phyloP scores from a whole-genome alignment of 306 rosid genomes.

The Astragalus glycyphyllos region DNA sequence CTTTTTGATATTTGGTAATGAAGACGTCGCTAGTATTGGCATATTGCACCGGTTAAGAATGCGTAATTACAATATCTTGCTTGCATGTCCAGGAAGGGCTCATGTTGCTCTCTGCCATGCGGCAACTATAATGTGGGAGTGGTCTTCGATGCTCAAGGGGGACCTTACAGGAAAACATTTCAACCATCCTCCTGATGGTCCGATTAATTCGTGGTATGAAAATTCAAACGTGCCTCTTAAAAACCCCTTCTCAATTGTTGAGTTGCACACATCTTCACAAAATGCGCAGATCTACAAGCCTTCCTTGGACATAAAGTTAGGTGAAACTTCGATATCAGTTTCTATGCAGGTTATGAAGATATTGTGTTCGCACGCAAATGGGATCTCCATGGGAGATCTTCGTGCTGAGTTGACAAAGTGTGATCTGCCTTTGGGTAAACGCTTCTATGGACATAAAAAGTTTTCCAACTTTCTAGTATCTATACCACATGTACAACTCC shows the following conservation, averaged over 20 bases:
- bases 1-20: conserved; percentile 41
- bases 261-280: conserved; percentile 35
- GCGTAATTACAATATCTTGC: too few species aligned
- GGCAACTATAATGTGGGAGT: conserved; percentile 88
- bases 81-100: conserved; percentile 42
- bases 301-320: conserved; percentile 41
- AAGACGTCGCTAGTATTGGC: too few species aligned
- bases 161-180: too few species aligned
- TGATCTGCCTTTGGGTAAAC: too few species aligned
- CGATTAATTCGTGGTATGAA: too few species aligned
- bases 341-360: conserved; percentile 44
- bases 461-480: too few species aligned
- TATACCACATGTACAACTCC: conserved; percentile 42
- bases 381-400: conserved; percentile 54
- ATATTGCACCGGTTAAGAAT: too few species aligned
- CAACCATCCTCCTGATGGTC: too few species aligned
- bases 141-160: conserved; percentile 55
- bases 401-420: conserved; percentile 2
- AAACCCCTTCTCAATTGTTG: too few species aligned
- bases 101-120: conserved; percentile 72
- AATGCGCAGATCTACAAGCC: conserved; percentile 44
- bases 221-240: too few species aligned
- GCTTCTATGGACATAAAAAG: too few species aligned
- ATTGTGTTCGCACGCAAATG: conserved; percentile 60
- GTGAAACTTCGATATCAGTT: conserved; percentile 48